Percentiles rank a stretch among this genome's conserved stretches.
Evolutionary conservation across 495 filamentous ascomycete species (phyloP).

Genomic region (Aspergillus mulundensis): DNA sequence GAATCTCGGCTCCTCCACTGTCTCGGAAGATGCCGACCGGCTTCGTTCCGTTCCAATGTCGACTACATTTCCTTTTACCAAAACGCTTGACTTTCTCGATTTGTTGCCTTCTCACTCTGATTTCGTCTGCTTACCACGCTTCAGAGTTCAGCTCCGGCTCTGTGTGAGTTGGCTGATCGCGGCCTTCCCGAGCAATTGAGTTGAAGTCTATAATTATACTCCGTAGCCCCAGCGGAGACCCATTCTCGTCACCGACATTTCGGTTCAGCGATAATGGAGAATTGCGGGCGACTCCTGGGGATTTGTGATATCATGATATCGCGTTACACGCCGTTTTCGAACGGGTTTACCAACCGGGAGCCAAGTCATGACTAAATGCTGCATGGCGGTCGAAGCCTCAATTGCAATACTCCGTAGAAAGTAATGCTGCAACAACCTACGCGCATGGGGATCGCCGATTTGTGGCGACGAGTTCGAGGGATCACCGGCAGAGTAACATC

Average conservation of each 20-base stretch:
- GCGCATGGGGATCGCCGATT: background rate
- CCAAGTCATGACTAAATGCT: background rate
- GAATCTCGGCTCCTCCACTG: slow-evolving; percentile 1
- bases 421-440: background rate
- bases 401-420: background rate
- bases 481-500: background rate
- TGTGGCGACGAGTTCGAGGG: background rate
- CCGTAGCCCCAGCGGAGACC: slow-evolving; percentile 2
- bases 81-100: background rate
- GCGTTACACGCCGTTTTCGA: background rate
- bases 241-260: slow-evolving; percentile 16
- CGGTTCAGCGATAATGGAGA: slow-evolving; percentile 7
- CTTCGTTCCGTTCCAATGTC: background rate
- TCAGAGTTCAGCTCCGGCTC: background rate
- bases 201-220: background rate
- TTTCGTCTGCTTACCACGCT: background rate
- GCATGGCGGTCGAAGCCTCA: background rate
- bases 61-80: background rate
- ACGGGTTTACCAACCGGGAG: background rate
- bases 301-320: slow-evolving; percentile 2
- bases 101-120: background rate
- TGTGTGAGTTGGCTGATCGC: background rate
- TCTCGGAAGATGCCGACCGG: slow-evolving; percentile 6
- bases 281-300: background rate
- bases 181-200: background rate